A percentile compares a stretch with the other conserved stretches of the same genome.
Conservation (phyloP, 2,329 filamentous ascomycete species). For the Tolypocladium endophyticum region DNA sequence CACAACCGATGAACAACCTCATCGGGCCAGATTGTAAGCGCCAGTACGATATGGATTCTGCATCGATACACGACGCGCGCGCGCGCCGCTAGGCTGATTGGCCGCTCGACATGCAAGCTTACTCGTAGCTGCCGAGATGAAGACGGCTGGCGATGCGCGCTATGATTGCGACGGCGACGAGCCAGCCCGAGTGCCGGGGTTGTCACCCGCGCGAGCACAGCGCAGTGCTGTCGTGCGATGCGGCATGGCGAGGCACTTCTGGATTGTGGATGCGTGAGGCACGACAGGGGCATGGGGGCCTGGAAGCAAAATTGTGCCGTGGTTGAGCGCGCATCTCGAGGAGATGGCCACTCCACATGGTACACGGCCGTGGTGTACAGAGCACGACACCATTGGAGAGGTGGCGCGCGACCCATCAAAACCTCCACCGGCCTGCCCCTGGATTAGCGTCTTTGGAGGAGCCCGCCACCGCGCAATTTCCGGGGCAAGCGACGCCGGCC, state of each 20-base stretch:
- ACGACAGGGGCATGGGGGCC: not conserved
- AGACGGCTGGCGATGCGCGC: not conserved
- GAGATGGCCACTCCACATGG: not conserved
- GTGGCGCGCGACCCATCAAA: slow-evolving; percentile 1
- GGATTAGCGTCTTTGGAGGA: slow-evolving; percentile 6
- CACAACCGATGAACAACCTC: not conserved
- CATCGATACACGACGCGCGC: no score
- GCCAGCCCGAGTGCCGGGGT: not conserved
- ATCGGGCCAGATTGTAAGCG: not conserved
- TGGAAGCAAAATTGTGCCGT: not conserved
- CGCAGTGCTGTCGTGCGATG: not conserved
- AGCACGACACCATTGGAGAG: not conserved
- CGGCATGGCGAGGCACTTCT: not conserved
- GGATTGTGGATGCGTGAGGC: not conserved
- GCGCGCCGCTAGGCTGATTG: not conserved
- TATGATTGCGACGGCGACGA: not conserved
- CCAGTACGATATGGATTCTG: no score
- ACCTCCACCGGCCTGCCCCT: slow-evolving; percentile 6
- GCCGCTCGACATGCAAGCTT: not conserved
- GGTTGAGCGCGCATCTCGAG: not conserved
- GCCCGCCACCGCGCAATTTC: slow-evolving; percentile 10
- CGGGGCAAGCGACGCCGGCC: slow-evolving; percentile 2
- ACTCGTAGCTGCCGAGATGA: not conserved
- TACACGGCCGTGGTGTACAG: not conserved
- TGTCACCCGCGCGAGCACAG: not conserved